Evolutionary conservation across 2,329 filamentous ascomycete genomes (phyloP), one percentile per base, ranked within the genome.

Genomic region (Verticillium longisporum): DNA sequence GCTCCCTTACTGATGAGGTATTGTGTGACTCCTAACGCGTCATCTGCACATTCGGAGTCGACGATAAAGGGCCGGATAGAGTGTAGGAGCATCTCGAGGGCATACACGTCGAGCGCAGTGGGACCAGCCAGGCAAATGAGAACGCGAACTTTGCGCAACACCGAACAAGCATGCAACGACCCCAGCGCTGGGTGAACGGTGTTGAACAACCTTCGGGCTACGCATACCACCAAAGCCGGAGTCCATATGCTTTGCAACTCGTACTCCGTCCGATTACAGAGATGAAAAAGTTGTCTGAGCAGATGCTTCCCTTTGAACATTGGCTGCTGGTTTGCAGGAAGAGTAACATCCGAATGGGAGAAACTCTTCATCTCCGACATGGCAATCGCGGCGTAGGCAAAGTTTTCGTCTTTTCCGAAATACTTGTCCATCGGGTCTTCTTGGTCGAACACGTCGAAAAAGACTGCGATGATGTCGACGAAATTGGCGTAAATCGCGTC

Each of bases 31-130:
- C 93, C 94, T 55, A 98, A 81, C 1, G 91, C 88, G 76, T 99
- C 95, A 69, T 97, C 91, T 10, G 93, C 90, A 73, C 94, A 98
- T 69, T 96, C 89, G 0, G 88, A 83, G 66, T 98, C 89, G 1
- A 88, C 88, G 6, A 98, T 78, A 66, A 92, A 96, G 0, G 87
- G 86, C 10, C 89, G 83, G 21, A 97, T 80, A 1, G 90, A 88
- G 68, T 92, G 90, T 1, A 99, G 80, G 0, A 96, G 80, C 90
- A 97, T 95, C 72, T 99, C 91, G 14, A 97, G 73, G 11, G 92
- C 90, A 70, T 98, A 98, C 0, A 89, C 90, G 50, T 85, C 78
- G 31, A 89, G 79, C n/a, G 90, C 90, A 58, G 87, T 81, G 0
- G 84, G 72, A 0, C 92, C 92, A 32, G 92, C 89, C 55, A 98